Evolutionary conservation across 2,329 filamentous ascomycete genomes (phyloP), one percentile per base, ranked within the genome.

Genomic region (Paecilomyces sp.): DNA sequence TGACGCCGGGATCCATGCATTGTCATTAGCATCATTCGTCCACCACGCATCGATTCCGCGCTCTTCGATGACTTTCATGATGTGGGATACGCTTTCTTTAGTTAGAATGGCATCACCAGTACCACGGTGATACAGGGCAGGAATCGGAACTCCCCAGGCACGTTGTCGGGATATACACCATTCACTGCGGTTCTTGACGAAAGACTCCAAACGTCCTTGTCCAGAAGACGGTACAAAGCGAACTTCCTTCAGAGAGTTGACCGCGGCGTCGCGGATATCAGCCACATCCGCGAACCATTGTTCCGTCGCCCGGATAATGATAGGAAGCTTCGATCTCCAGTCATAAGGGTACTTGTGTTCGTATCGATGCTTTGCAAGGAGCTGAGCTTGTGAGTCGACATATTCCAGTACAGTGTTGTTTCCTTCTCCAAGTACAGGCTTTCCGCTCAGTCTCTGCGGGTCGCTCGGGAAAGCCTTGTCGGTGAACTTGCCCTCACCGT

Each of bases 161-260:
- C 94, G 87, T 75, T 99, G 94, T 54, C 94, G 86, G 4, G 94
- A 99, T 66, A 99, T 97, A 71, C 94, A 99, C 94, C 94, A 99
- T 74, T 99, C 93, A 68, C 86, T 96, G 56, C 94, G 85, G 24
- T 90, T 90, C 68, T 88, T 87, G 31, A 99, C 81, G 69, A 97
- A 99, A 71, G 90, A 91, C 69, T 91, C 85, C 3, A 99, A 81
- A 30, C 94, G 84, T 5, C 84, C 83, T 64, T 84, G 86, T 6
- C 92, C 92, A 28, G 82, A 80, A 52, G 88, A 83, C 0, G 94
- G 94, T 13, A 96, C 81, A 67, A 97, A 99, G 0, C 79, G 80
- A 25, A 97, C 91, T 41, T 84, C 73, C 0, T 86, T 78, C 11
- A 99, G 79, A 8, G 91, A 85, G 15, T 81, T 74, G 25, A 96